phyloP scores from a whole-genome alignment of 768 basidiomycete species.

The Rhodosporidiobolus odoratus region DNA sequence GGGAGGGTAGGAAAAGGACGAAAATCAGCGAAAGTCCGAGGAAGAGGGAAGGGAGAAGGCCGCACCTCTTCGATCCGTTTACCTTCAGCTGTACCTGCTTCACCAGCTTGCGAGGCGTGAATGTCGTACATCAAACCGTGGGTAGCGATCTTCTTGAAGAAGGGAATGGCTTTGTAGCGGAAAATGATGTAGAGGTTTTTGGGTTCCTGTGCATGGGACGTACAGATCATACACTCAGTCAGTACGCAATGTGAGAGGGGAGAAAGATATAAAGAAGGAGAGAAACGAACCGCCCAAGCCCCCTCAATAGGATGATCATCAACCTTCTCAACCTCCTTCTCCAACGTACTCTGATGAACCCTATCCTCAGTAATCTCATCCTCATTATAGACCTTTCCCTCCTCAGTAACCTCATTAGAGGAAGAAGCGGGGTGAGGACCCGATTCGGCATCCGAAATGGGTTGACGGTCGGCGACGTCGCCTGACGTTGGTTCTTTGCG shows the following conservation, averaged over 20 bases:
- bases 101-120: slow-evolving; percentile 36
- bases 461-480: not conserved
- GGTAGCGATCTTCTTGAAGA: slow-evolving; percentile 16
- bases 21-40: too few relatives aligned
- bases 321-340: slow-evolving; percentile 40
- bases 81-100: slow-evolving; percentile 41
- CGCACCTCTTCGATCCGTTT: slow-evolving; percentile 45
- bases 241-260: not conserved
- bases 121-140: slow-evolving; percentile 39
- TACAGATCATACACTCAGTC: not conserved
- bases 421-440: slow-evolving; percentile 4
- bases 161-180: slow-evolving; percentile 43
- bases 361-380: not conserved
- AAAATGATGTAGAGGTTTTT: slow-evolving; percentile 48
- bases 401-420: slow-evolving; percentile 3
- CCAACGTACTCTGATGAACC: not conserved
- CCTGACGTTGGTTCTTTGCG: slow-evolving; percentile 14
- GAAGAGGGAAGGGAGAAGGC: too few relatives aligned
- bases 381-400: slow-evolving; percentile 31
- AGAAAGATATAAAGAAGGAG: not conserved
- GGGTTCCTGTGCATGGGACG: slow-evolving; percentile 31
- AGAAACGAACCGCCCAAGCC: slow-evolving; percentile 41
- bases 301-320: slow-evolving; percentile 44
- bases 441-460: slow-evolving; percentile 7
- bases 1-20: too few relatives aligned